A percentile compares a stretch with the other conserved stretches of the same genome.
Conservation (phyloP, 352 stramenopile genomes). For the Pythium aphanidermatum region DNA sequence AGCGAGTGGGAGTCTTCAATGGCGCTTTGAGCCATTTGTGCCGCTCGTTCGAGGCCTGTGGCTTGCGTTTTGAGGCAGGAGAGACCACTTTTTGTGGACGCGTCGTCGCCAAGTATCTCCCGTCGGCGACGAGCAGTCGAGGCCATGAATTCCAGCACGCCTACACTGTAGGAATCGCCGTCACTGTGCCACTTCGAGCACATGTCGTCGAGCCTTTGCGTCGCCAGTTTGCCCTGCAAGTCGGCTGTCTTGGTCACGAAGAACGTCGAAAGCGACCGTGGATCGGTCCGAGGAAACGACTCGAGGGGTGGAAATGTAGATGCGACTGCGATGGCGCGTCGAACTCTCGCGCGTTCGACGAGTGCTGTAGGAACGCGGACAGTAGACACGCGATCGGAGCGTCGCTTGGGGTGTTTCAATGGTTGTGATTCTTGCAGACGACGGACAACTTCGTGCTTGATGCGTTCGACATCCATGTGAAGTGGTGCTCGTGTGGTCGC, state of each 20-base stretch:
- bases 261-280: conserved; percentile 12
- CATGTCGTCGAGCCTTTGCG: conserved; percentile 4
- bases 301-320: not conserved
- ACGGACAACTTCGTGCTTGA: too few relatives aligned
- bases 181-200: conserved; percentile 7
- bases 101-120: not conserved
- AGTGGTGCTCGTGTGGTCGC: too few relatives aligned
- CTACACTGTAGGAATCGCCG: not conserved
- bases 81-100: not conserved
- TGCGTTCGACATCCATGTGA: too few relatives aligned
- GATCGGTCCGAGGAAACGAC: not conserved
- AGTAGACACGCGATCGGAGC: too few relatives aligned
- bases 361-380: too few relatives aligned
- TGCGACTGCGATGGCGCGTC: too few relatives aligned
- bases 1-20: conserved; percentile 5
- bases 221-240: conserved; percentile 13
- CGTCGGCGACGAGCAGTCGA: not conserved
- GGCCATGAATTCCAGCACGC: conserved; percentile 11
- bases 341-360: too few relatives aligned
- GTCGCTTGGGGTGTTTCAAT: too few relatives aligned
- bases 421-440: too few relatives aligned
- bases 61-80: not conserved
- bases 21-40: not conserved
- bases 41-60: conserved; percentile 10
- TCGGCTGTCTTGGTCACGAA: conserved; percentile 10